These are phyloP conservation scores for Wickerhamiella slavikovae DNA, from an alignment of 805 yeast species.

Conservation along the genomic window DNA sequence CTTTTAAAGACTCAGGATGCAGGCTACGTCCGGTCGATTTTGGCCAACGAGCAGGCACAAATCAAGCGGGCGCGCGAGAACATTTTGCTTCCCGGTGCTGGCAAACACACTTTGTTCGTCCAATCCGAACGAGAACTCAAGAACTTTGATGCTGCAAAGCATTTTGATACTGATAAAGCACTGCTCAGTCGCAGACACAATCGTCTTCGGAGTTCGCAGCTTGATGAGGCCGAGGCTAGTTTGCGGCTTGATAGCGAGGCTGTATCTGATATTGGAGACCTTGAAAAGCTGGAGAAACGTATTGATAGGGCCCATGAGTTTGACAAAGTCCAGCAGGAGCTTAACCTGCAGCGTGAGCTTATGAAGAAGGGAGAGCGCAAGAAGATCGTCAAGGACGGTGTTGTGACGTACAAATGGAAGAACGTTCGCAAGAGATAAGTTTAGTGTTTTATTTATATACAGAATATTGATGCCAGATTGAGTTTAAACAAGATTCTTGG, in stretches of 20 bases:
- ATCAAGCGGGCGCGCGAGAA: conserved; percentile 31
- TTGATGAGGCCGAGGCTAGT: conserved; percentile 18
- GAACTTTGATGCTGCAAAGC: conserved; percentile 39
- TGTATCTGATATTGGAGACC: conserved; percentile 26
- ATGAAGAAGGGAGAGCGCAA: conserved; percentile 82
- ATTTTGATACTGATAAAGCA: conserved; percentile 49
- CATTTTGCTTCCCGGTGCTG: conserved; percentile 24
- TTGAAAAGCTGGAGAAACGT: conserved; percentile 37
- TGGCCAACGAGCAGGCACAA: conserved; percentile 46
- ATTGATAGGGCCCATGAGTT: conserved; percentile 53
- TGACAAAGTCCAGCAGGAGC: conserved; percentile 41
- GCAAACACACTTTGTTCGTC: conserved; percentile 74
- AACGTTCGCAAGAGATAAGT: conserved; percentile 23
- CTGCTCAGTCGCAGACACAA: conserved; percentile 48
- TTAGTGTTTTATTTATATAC: conserved; percentile 1
- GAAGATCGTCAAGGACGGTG: conserved; percentile 50
- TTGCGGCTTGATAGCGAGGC: conserved; percentile 5
- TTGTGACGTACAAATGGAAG: conserved; percentile 65
- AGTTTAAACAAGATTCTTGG: conserved; percentile 37
- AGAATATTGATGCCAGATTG: neutral
- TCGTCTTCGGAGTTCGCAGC: conserved; percentile 41
- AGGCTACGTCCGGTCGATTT: conserved; percentile 60
- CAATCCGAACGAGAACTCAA: conserved; percentile 36
- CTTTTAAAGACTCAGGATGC: conserved; percentile 80
- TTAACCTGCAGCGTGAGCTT: conserved; percentile 63